These are phyloP conservation scores for Aspergillus sergii DNA, from an alignment of 2,329 filamentous ascomycete genomes.

Conservation along the genomic window DNA sequence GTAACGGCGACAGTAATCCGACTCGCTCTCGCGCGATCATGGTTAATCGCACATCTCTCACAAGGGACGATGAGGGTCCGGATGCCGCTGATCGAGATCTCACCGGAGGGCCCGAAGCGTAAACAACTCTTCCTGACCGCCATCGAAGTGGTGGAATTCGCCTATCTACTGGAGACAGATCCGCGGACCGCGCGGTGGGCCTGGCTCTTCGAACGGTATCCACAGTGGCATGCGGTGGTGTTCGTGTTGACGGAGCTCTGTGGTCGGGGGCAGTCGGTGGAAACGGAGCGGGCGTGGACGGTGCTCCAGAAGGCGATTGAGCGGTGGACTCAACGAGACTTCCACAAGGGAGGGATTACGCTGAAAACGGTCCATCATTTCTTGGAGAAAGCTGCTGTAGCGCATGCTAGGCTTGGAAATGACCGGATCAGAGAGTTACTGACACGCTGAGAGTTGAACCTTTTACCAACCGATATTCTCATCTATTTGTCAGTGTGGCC, in stretches of 20 bases:
- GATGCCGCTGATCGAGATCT: not conserved
- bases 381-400: not conserved
- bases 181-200: not conserved
- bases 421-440: not conserved
- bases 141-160: not conserved
- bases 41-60: not conserved
- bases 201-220: not conserved
- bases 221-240: not conserved
- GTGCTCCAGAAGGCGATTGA: not conserved
- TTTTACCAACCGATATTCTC: fast-evolving
- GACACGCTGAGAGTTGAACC: fast-evolving
- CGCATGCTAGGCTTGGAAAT: not conserved
- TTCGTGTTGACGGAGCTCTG: not conserved
- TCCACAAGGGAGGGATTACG: not conserved
- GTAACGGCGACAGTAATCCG: not conserved
- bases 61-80: not conserved
- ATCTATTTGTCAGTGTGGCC: no score
- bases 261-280: not conserved
- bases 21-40: not conserved
- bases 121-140: not conserved
- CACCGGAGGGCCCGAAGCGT: not conserved
- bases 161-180: not conserved
- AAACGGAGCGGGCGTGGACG: not conserved
- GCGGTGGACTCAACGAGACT: not conserved
- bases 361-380: not conserved